These are phyloP conservation scores for Lotus japonicus DNA, from an alignment of 306 rosid species.

Conservation along the genomic window DNA sequence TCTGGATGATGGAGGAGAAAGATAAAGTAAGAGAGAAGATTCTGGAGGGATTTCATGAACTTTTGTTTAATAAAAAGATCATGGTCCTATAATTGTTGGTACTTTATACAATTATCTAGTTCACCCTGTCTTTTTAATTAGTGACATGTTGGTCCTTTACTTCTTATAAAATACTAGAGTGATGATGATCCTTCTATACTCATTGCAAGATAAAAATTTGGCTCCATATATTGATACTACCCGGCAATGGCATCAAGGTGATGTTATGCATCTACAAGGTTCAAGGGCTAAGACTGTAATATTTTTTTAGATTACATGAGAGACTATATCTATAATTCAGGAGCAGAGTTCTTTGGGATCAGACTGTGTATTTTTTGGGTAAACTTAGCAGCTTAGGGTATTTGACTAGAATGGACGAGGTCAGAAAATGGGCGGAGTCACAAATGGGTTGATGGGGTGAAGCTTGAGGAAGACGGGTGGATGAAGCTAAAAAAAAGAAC, in stretches of 20 bases:
- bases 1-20: slow-evolving; percentile 32
- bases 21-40: slow-evolving; percentile 26
- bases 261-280: not conserved
- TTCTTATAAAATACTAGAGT: slow-evolving; percentile 10
- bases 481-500: too few relatives aligned
- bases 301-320: too few relatives aligned
- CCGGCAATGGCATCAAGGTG: not conserved
- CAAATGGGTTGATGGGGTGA: too few relatives aligned
- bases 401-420: too few relatives aligned
- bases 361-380: too few relatives aligned
- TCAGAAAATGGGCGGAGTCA: too few relatives aligned
- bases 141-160: slow-evolving; percentile 6
- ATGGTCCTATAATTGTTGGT: slow-evolving; percentile 20
- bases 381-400: too few relatives aligned
- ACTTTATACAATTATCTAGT: slow-evolving; percentile 9
- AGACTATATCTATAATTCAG: too few relatives aligned
- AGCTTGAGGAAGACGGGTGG: too few relatives aligned
- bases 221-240: slow-evolving; percentile 2
- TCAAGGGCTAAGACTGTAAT: not conserved
- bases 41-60: slow-evolving; percentile 22
- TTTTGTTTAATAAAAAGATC: slow-evolving; percentile 8
- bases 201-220: slow-evolving; percentile 10
- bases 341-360: too few relatives aligned
- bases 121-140: not conserved
- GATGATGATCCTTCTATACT: slow-evolving; percentile 15